Evolutionary conservation across 768 basidiomycete genomes (phyloP).

Genomic region (Termitomyces sp.): DNA sequence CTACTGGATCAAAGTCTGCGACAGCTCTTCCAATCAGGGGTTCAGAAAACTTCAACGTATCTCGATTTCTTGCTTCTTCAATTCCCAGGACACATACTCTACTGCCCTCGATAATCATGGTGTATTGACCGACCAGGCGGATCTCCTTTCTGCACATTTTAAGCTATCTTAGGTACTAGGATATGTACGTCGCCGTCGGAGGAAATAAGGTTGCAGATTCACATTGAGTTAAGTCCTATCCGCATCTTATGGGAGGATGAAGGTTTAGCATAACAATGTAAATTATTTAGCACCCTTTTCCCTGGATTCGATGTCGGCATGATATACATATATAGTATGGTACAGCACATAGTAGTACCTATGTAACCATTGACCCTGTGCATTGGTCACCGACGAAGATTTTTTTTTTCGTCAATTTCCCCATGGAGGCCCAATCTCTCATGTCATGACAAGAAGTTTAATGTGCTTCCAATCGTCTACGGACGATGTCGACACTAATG

Average conservation of each 20-base stretch:
- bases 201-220: neutral
- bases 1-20: neutral
- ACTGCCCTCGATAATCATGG: neutral
- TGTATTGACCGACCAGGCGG: neutral
- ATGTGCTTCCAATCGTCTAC: slow-evolving; percentile 2
- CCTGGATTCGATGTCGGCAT: slow-evolving; percentile 7
- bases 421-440: slow-evolving; percentile 3
- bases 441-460: neutral
- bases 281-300: neutral
- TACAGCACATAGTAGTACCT: slow-evolving; percentile 6
- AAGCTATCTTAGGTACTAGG: neutral
- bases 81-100: neutral
- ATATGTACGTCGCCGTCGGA: neutral
- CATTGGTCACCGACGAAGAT: slow-evolving; percentile 1
- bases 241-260: neutral
- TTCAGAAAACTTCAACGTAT: neutral
- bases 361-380: neutral
- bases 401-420: slow-evolving; percentile 1
- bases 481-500: neutral
- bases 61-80: neutral
- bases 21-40: neutral
- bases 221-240: neutral
- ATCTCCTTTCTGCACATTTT: neutral
- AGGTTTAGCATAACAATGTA: slow-evolving; percentile 7
- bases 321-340: neutral